A percentile compares a stretch with the other conserved stretches of the same genome.
These are phyloP conservation scores for Nevesoporus exiguus DNA, from an alignment of 768 basidiomycete species.

Conservation along the genomic window DNA sequence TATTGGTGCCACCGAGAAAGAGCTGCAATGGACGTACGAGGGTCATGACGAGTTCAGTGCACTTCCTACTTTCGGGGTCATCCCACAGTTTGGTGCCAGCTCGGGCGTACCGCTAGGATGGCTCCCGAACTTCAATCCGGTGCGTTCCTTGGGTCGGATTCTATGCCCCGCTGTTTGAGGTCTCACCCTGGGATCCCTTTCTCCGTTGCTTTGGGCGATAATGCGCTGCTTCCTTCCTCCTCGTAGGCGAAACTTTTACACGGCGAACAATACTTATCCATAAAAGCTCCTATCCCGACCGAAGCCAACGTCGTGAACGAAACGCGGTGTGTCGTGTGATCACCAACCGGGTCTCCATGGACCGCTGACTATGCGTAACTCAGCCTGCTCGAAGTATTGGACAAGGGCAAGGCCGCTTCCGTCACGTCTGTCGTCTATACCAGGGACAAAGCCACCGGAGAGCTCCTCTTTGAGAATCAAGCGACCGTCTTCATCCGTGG, in stretches of 20 bases:
- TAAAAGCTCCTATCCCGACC: constrained; percentile 84
- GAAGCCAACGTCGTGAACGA: constrained; percentile 75
- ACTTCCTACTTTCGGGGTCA: constrained; percentile 91
- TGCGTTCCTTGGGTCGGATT: constrained; percentile 35
- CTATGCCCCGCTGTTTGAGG: not conserved
- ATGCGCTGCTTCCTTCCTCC: not conserved
- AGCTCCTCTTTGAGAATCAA: constrained; percentile 88
- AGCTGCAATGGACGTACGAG: constrained; percentile 91
- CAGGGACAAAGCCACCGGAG: constrained; percentile 71
- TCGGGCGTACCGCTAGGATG: constrained; percentile 70
- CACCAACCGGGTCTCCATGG: not conserved
- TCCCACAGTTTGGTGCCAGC: constrained; percentile 84
- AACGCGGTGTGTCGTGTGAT: constrained; percentile 44
- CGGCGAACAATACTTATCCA: constrained; percentile 92
- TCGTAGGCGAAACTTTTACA: constrained; percentile 90
- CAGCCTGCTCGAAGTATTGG: constrained; percentile 75
- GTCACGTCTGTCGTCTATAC: constrained; percentile 80
- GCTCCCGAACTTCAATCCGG: constrained; percentile 94
- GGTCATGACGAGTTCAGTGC: constrained; percentile 81
- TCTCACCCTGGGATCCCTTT: not conserved
- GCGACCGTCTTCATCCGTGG: constrained; percentile 90
- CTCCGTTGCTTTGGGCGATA: not conserved
- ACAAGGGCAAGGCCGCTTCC: constrained; percentile 92
- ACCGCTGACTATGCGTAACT: constrained; percentile 4
- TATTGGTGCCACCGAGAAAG: constrained; percentile 88